phyloP scores from a whole-genome alignment of 202 grass and related monocot genomes.

The Dendrocalamus latiflorus region DNA sequence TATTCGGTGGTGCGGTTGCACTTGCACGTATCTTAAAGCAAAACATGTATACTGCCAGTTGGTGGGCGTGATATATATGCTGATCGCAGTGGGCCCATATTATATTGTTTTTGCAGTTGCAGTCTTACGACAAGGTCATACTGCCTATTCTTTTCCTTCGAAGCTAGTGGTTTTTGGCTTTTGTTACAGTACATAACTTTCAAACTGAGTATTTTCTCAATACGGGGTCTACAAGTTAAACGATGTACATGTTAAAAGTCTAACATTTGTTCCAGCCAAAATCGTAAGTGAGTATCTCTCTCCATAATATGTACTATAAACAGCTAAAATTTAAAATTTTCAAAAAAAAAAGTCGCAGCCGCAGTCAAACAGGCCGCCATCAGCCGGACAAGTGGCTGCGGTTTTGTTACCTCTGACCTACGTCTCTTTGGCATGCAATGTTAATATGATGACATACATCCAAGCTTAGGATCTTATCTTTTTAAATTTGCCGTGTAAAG shows the following conservation, averaged over 20 bases:
- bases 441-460: background rate
- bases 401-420: constrained; percentile 7
- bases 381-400: background rate
- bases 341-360: too few relatives aligned
- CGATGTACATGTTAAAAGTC: too few relatives aligned
- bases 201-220: too few relatives aligned
- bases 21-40: background rate
- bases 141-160: too few relatives aligned
- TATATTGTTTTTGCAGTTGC: background rate
- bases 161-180: too few relatives aligned
- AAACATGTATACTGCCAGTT: background rate
- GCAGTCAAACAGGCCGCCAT: too few relatives aligned
- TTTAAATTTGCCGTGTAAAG: background rate
- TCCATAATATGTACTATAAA: too few relatives aligned
- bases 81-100: background rate
- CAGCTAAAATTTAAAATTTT: too few relatives aligned
- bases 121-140: constrained; percentile 4
- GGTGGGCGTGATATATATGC: background rate
- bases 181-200: too few relatives aligned
- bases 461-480: background rate
- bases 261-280: too few relatives aligned
- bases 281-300: too few relatives aligned
- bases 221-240: too few relatives aligned
- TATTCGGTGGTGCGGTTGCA: background rate
- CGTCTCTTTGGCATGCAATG: constrained; percentile 3